Percentiles rank a stretch among this genome's conserved stretches.
phyloP scores from a whole-genome alignment of 192 early-diverging fungal species.

The Entomortierella chlamydospora region DNA sequence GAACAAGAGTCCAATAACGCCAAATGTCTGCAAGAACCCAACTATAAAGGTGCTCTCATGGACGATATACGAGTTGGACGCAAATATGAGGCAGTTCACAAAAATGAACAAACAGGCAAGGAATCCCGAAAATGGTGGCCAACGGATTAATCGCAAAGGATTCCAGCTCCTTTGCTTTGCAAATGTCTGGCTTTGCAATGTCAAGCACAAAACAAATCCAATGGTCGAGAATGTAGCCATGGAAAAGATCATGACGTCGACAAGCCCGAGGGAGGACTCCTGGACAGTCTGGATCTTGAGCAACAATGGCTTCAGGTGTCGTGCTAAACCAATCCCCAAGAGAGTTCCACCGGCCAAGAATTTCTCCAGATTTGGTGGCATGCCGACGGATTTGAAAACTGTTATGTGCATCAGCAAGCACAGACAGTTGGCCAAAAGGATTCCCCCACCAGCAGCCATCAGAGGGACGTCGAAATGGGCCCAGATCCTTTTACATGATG shows the following conservation, averaged over 20 bases:
- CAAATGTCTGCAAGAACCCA: slow-evolving; percentile 76
- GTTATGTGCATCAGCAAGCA: slow-evolving; percentile 41
- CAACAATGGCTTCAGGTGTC: slow-evolving; percentile 21
- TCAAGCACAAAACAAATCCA: slow-evolving; percentile 32
- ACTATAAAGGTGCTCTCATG: slow-evolving; percentile 81
- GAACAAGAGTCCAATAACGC: slow-evolving; percentile 56
- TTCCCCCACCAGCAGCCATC: slow-evolving; percentile 77
- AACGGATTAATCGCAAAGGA: slow-evolving; percentile 17
- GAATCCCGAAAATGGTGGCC: slow-evolving; percentile 50
- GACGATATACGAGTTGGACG: slow-evolving; percentile 92
- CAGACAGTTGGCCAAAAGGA: slow-evolving; percentile 62
- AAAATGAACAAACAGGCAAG: slow-evolving; percentile 57
- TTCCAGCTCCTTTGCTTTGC: slow-evolving; percentile 5
- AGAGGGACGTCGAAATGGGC: slow-evolving; percentile 88
- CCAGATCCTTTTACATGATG: slow-evolving; percentile 86
- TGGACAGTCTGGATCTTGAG: slow-evolving; percentile 19
- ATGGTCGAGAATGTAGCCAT: slow-evolving; percentile 49
- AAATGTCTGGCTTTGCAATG: slow-evolving; percentile 7
- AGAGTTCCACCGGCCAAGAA: slow-evolving; percentile 35
- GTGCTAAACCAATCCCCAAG: slow-evolving; percentile 22
- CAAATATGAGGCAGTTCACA: slow-evolving; percentile 73
- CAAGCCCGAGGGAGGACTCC: slow-evolving; percentile 34
- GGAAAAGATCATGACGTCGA: slow-evolving; percentile 55
- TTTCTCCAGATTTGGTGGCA: slow-evolving; percentile 20
- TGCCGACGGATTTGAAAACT: slow-evolving; percentile 18